phyloP scores from a whole-genome alignment of 192 early-diverging fungal species.

The Mortierella antarctica region DNA sequence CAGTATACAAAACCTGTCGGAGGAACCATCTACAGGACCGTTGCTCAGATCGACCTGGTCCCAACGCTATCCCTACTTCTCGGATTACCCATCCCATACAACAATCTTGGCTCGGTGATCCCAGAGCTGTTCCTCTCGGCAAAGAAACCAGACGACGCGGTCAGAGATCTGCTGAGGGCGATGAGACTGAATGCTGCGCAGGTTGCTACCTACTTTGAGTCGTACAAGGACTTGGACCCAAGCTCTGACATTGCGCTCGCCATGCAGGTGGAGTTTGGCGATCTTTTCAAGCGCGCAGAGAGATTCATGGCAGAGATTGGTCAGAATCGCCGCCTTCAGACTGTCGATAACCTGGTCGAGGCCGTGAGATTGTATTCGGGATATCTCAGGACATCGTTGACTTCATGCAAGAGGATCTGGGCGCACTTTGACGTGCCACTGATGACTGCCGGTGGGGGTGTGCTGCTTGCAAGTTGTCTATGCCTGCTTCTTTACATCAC shows the following conservation, averaged over 20 bases:
- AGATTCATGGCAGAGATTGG: constrained; percentile 24
- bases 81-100: constrained; percentile 92
- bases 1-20: constrained; percentile 47
- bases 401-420: constrained; percentile 86
- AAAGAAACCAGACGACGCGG: constrained; percentile 25
- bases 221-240: constrained; percentile 65
- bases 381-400: constrained; percentile 73
- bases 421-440: constrained; percentile 88
- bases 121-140: constrained; percentile 82
- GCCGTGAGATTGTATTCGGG: constrained; percentile 38
- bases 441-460: constrained; percentile 77
- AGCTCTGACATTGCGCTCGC: constrained; percentile 64
- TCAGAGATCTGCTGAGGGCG: constrained; percentile 62
- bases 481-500: constrained; percentile 40
- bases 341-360: constrained; percentile 30
- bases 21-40: constrained; percentile 65
- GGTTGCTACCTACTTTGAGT: constrained; percentile 69
- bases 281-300: constrained; percentile 43
- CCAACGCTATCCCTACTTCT: constrained; percentile 85
- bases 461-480: constrained; percentile 61
- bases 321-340: constrained; percentile 10
- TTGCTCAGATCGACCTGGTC: constrained; percentile 93
- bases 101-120: constrained; percentile 89
- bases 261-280: constrained; percentile 43
- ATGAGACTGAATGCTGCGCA: constrained; percentile 75